A percentile compares a stretch with the other conserved stretches of the same genome.
Conservation (phyloP, 768 basidiomycete species). For the Fomitopsis serialis region DNA sequence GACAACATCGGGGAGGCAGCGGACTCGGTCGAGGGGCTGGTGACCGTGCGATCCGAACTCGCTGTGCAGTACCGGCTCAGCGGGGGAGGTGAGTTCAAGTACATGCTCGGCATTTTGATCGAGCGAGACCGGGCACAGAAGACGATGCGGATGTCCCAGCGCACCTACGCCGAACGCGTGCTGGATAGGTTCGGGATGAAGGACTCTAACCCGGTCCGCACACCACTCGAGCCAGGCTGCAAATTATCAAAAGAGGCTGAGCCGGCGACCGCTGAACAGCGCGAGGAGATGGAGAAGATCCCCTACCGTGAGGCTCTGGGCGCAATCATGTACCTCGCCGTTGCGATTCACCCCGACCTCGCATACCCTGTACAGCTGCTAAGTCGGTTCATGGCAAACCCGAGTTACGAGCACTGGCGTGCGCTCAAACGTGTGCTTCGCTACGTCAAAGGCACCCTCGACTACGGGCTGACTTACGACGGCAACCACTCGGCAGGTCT, state of each 20-base stretch:
- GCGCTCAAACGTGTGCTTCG: conserved; percentile 17
- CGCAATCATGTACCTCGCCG: too few species aligned
- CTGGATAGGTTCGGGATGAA: conserved; percentile 17
- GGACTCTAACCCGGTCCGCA: conserved; percentile 16
- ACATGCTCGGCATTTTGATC: too few species aligned
- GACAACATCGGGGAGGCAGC: too few species aligned
- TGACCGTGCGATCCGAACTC: background rate
- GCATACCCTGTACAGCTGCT: conserved; percentile 5
- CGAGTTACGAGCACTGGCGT: conserved; percentile 15
- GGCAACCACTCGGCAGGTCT: background rate
- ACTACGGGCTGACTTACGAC: conserved; percentile 6
- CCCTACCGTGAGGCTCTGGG: conserved; percentile 5
- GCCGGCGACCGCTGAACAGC: background rate
- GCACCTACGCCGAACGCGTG: conserved; percentile 13
- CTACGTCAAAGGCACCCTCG: conserved; percentile 23
- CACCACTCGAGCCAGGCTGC: conserved; percentile 14
- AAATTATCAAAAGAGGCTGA: conserved; percentile 1
- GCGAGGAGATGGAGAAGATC: background rate
- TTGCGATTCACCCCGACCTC: conserved; percentile 8
- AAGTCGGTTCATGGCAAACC: conserved; percentile 13
- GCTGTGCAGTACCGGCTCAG: background rate
- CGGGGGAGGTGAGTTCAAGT: too few species aligned
- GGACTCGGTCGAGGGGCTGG: too few species aligned
- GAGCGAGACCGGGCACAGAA: too few species aligned
- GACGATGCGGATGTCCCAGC: too few species aligned